Conservation (phyloP, 768 basidiomycete species). For the Holtermannia corniformis region DNA sequence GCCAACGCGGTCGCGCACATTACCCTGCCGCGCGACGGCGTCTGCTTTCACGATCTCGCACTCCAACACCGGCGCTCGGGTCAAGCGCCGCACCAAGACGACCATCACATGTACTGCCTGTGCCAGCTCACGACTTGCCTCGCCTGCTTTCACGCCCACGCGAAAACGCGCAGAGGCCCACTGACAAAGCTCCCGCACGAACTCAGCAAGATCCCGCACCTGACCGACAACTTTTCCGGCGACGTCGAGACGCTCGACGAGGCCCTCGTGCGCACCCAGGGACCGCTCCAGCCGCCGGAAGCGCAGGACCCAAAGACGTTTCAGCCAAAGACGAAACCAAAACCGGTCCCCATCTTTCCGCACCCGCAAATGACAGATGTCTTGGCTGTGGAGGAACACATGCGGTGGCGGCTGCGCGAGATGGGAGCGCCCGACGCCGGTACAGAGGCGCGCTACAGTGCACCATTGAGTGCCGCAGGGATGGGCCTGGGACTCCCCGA, state of each 20-base stretch:
- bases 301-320: slow-evolving; percentile 1
- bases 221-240: slow-evolving; percentile 3
- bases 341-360: slow-evolving; percentile 26
- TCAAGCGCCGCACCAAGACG: slow-evolving; percentile 20
- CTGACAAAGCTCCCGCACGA: slow-evolving; percentile 21
- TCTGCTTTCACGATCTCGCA: slow-evolving; percentile 36
- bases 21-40: slow-evolving; percentile 24
- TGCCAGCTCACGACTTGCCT: slow-evolving; percentile 32
- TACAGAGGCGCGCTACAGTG: slow-evolving; percentile 31
- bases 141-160: slow-evolving; percentile 21
- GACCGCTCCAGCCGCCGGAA: not conserved
- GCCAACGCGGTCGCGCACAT: slow-evolving; percentile 8
- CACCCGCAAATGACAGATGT: slow-evolving; percentile 42
- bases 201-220: slow-evolving; percentile 8
- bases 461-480: slow-evolving; percentile 14
- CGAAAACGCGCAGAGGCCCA: slow-evolving; percentile 17
- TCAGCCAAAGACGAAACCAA: slow-evolving; percentile 4
- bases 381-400: slow-evolving; percentile 39
- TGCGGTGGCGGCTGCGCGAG: slow-evolving; percentile 39
- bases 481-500: slow-evolving; percentile 25
- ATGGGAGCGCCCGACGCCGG: slow-evolving; percentile 39
- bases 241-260: not conserved
- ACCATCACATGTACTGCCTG: slow-evolving; percentile 31
- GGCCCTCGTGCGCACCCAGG: not conserved
- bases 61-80: slow-evolving; percentile 26